Conservation (phyloP, 352 stramenopile species). For the Globisporangium iwayamae region DNA sequence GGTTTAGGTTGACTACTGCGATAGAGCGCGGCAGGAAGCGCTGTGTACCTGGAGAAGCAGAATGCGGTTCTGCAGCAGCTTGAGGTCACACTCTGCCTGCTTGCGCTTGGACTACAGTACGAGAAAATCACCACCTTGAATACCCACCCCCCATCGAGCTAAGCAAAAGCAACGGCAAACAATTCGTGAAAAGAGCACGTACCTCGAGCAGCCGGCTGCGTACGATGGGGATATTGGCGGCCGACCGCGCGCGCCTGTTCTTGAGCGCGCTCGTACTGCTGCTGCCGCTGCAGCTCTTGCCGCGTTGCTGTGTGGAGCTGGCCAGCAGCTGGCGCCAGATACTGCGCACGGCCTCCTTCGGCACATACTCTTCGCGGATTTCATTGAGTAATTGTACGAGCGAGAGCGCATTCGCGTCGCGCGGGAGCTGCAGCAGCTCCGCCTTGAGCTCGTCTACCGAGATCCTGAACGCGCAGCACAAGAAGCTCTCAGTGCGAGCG, state of each 20-base stretch:
- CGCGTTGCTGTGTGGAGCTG: neutral
- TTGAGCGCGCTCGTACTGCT: conserved; percentile 12
- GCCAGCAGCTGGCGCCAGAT: conserved; percentile 46
- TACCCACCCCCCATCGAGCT: neutral
- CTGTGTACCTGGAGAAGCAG: conserved; percentile 45
- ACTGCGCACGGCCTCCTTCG: conserved; percentile 42
- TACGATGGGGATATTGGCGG: conserved; percentile 43
- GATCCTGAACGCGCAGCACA: conserved; percentile 20
- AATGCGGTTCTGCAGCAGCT: conserved; percentile 74
- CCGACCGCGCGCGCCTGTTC: conserved; percentile 34
- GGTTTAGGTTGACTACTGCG: neutral
- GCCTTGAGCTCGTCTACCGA: conserved; percentile 30
- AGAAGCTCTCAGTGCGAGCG: neutral
- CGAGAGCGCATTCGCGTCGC: conserved; percentile 27
- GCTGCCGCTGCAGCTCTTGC: neutral
- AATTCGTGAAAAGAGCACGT: too few relatives aligned
- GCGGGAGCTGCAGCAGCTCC: conserved; percentile 30
- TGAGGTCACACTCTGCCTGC: conserved; percentile 68
- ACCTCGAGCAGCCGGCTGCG: conserved; percentile 51
- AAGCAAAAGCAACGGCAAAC: too few relatives aligned
- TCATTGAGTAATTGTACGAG: conserved; percentile 50
- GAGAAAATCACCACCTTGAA: neutral
- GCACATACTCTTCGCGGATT: conserved; percentile 44
- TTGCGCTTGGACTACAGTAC: conserved; percentile 53
- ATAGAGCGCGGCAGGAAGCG: neutral